A percentile compares a stretch with the other conserved stretches of the same genome.
phyloP scores from a whole-genome alignment of 805 yeast species.

The Dipodascus albidus region DNA sequence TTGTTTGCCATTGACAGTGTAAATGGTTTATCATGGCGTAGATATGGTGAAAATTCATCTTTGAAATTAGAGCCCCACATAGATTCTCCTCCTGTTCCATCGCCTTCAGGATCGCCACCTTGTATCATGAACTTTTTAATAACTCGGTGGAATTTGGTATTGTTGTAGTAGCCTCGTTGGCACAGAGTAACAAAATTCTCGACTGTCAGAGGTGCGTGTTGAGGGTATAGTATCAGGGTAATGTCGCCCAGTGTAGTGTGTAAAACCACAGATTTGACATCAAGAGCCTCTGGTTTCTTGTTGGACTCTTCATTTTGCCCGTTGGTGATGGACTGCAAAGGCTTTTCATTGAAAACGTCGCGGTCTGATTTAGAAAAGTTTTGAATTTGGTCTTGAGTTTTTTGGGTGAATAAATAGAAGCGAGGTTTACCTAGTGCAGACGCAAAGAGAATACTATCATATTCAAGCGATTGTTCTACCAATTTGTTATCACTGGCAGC shows the following conservation, averaged over 20 bases:
- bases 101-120: slow-evolving; percentile 44
- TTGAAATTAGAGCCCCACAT: slow-evolving; percentile 30
- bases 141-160: slow-evolving; percentile 28
- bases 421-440: slow-evolving; percentile 18
- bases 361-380: slow-evolving; percentile 14
- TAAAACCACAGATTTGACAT: slow-evolving; percentile 15
- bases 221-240: slow-evolving; percentile 25
- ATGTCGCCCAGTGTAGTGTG: slow-evolving; percentile 37
- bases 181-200: slow-evolving; percentile 31
- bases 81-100: slow-evolving; percentile 31
- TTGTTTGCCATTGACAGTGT: slow-evolving; percentile 52
- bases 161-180: slow-evolving; percentile 29
- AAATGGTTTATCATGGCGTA: slow-evolving; percentile 41
- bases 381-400: slow-evolving; percentile 11
- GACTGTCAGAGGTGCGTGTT: slow-evolving; percentile 31
- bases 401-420: slow-evolving; percentile 22
- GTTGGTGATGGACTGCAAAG: background rate
- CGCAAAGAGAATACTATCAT: slow-evolving; percentile 24
- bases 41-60: slow-evolving; percentile 37
- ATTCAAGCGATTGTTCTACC: slow-evolving; percentile 15
- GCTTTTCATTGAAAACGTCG: slow-evolving; percentile 21
- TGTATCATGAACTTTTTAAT: slow-evolving; percentile 49
- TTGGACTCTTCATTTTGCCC: slow-evolving; percentile 29
- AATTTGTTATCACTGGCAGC: slow-evolving; percentile 24
- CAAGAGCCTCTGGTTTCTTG: background rate